phyloP scores from a whole-genome alignment of 179 eudicot species.

The Silene vulgaris region DNA sequence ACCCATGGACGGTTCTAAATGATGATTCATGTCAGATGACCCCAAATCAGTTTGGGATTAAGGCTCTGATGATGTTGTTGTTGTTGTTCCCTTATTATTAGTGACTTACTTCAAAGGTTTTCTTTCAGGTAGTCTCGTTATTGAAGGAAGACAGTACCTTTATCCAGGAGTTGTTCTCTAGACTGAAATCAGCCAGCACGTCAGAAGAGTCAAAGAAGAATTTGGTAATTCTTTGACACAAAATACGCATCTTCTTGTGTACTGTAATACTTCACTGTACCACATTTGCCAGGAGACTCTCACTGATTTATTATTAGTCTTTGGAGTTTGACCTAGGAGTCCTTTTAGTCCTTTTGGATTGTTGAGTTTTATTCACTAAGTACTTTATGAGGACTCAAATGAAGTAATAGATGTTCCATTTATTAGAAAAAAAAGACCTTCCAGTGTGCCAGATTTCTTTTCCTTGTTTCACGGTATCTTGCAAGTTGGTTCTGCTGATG shows the following conservation, averaged over 20 bases:
- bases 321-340: background rate
- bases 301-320: background rate
- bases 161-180: constrained; percentile 73
- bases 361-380: background rate
- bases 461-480: constrained; percentile 1
- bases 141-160: constrained; percentile 79
- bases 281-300: background rate
- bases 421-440: background rate
- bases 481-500: background rate
- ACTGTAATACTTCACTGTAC: background rate
- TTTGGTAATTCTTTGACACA: constrained; percentile 46
- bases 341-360: background rate
- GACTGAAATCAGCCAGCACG: constrained; percentile 56
- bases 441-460: background rate
- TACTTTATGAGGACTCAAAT: background rate
- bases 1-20: too few species aligned
- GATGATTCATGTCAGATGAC: too few species aligned
- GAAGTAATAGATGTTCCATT: background rate
- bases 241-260: background rate
- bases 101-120: constrained; percentile 17
- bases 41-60: too few species aligned
- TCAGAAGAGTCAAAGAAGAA: constrained; percentile 70
- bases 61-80: too few species aligned
- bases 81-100: background rate
- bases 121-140: constrained; percentile 71